A percentile compares a stretch with the other conserved stretches of the same genome.
Evolutionary conservation across 306 rosid species (phyloP).

Genomic region (Corylus avellana): DNA sequence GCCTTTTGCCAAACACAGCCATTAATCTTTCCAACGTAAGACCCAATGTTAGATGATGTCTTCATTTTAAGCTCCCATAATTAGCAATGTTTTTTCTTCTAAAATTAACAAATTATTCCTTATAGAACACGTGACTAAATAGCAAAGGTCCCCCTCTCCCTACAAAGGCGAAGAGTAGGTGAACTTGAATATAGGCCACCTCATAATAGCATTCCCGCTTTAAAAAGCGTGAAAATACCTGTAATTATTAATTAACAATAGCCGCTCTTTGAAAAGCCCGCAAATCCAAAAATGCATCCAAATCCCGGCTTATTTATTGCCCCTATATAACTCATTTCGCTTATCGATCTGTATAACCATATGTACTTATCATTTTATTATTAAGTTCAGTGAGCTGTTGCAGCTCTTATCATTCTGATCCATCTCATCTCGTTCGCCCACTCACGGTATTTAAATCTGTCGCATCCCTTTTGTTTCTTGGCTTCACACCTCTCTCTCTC

Average conservation of each 20-base stretch:
- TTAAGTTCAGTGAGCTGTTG: accelerated
- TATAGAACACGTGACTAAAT: too few species aligned
- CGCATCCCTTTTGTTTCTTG: conserved; percentile 67
- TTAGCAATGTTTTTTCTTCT: too few species aligned
- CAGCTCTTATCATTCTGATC: conserved; percentile 12
- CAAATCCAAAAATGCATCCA: conserved; percentile 44
- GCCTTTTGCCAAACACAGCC: too few species aligned
- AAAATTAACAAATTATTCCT: too few species aligned
- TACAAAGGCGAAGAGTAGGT: too few species aligned
- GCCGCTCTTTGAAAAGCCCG: conserved; percentile 33
- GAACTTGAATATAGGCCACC: background rate
- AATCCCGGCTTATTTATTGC: conserved; percentile 42
- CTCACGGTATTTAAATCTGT: conserved; percentile 85
- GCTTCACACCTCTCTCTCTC: conserved; percentile 51
- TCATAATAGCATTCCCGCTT: background rate
- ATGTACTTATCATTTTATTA: accelerated
- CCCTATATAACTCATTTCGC: accelerated
- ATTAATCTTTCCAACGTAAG: too few species aligned
- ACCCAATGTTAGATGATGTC: too few species aligned
- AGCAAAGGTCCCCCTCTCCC: too few species aligned
- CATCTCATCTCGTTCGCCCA: conserved; percentile 44
- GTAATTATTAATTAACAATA: background rate
- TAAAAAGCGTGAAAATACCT: background rate
- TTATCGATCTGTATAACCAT: background rate
- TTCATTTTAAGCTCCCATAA: too few species aligned